Evolutionary conservation across 2,329 filamentous ascomycete genomes (phyloP).

Genomic region (Fusarium marasasianum): DNA sequence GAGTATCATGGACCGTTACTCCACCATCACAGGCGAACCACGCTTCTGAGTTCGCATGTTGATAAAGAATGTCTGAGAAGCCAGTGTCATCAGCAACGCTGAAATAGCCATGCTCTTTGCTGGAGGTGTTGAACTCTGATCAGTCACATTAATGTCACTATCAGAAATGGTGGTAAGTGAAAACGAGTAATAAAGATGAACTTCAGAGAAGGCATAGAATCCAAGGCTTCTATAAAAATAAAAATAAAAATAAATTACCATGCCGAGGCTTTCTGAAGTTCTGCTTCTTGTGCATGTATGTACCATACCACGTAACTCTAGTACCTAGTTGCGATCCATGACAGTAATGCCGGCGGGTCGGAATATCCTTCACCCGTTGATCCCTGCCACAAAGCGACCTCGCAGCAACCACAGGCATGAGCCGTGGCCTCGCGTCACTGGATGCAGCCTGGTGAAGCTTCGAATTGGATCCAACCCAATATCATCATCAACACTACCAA

Average conservation of each 20-base stretch:
- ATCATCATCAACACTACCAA: constrained; percentile 27
- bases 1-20: background rate
- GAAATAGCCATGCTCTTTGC: background rate
- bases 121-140: background rate
- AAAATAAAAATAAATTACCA: no score
- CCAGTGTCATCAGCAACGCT: background rate
- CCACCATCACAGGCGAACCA: background rate
- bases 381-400: constrained; percentile 5
- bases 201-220: background rate
- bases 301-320: no score
- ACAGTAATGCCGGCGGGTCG: background rate
- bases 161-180: no score
- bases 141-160: background rate
- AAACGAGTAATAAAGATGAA: background rate
- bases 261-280: background rate
- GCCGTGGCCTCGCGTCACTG: constrained; percentile 44
- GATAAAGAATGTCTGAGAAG: background rate
- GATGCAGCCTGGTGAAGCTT: constrained; percentile 45
- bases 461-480: constrained; percentile 8
- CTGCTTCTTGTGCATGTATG: background rate
- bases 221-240: background rate
- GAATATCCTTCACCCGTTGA: constrained; percentile 14
- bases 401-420: constrained; percentile 25
- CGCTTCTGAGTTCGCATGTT: background rate
- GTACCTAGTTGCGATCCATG: background rate